Evolutionary conservation across 2,329 filamentous ascomycete species (phyloP), one percentile per base, ranked within the genome.

Genomic region (Sclerotinia spermophila): DNA sequence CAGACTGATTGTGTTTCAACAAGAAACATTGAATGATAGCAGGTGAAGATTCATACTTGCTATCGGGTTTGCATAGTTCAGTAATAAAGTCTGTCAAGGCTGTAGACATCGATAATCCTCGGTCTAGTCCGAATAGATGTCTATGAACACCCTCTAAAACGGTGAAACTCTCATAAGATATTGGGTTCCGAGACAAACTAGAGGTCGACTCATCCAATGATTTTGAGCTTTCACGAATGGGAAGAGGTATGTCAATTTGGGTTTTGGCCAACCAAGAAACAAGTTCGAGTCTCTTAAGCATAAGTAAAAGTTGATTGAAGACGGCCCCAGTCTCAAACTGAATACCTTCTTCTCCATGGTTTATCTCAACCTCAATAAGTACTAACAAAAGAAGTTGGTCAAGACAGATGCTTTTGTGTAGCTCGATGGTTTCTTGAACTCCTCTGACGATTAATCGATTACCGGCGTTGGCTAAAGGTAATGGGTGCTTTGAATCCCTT

Each of bases 281-380:
- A n/a, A 96, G 86, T 78, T 94, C 90, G 65, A 93, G 86, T 73
- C 92, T 87, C 74, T 86, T 87, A 27, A 99, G 84, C 70, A 90
- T 86, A n/a, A 84, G 83, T 45, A 96, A 83, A 8, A 97, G 84
- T 61, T 87, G 85, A 76, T 88, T 82, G 81, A 91, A 95, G 48
- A 95, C 87, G 64, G 90, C 87, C 65, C 91, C 88, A 71, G 96
- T 90, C 40, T 90, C 87, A 13, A 92, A 82, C 30, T 87, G 86
- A 45, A 89, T 83, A 2, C 87, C 87, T 24, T 92, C 87, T 55
- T 93, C 89, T 56, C 90, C 89, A 74, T 89, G 87, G 71, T 94
- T 91, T 68, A 92, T 87, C 78, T 96, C 93, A 53, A 90, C 90
- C 79, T 96, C 91, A 85, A 98, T 91, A 79, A 97, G 94, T 15